A percentile compares a stretch with the other conserved stretches of the same genome.
phyloP scores from a whole-genome alignment of 305 asterid species.

The Coffea humblotiana region DNA sequence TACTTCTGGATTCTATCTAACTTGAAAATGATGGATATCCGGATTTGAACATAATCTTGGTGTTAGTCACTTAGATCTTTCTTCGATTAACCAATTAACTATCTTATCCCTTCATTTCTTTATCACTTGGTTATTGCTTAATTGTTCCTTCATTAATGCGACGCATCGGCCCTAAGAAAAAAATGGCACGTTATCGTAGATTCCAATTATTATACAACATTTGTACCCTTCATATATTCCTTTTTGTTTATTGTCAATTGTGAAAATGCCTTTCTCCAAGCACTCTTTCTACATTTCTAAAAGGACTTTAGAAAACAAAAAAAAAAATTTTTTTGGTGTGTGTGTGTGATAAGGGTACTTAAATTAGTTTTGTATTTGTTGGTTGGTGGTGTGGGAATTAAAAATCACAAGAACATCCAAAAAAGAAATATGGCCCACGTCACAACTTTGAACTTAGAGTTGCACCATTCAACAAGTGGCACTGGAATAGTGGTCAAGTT shows the following conservation, averaged over 20 bases:
- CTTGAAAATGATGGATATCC: slow-evolving; percentile 25
- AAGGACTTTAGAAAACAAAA: too few relatives aligned
- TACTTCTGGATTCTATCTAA: slow-evolving; percentile 5
- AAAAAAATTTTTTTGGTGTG: too few relatives aligned
- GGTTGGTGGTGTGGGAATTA: neutral
- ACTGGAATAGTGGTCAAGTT: neutral
- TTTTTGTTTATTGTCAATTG: neutral
- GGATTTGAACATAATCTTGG: neutral
- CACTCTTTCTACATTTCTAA: neutral
- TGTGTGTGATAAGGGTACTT: neutral
- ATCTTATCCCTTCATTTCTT: neutral
- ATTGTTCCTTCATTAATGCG: too few relatives aligned
- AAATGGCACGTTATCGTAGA: neutral
- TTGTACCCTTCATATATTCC: neutral
- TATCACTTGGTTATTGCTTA: neutral
- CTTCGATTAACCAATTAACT: neutral
- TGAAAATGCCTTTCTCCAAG: neutral
- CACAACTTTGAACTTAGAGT: slow-evolving; percentile 12
- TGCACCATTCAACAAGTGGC: slow-evolving; percentile 20
- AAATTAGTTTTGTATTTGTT: neutral
- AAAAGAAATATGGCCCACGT: neutral
- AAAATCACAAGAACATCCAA: neutral
- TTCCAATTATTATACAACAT: neutral
- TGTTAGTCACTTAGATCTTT: slow-evolving; percentile 9
- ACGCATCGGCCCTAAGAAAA: too few relatives aligned